Evolutionary conservation across 1,139 yeast genomes (phyloP).

Genomic region (Protomyces gravidus): DNA sequence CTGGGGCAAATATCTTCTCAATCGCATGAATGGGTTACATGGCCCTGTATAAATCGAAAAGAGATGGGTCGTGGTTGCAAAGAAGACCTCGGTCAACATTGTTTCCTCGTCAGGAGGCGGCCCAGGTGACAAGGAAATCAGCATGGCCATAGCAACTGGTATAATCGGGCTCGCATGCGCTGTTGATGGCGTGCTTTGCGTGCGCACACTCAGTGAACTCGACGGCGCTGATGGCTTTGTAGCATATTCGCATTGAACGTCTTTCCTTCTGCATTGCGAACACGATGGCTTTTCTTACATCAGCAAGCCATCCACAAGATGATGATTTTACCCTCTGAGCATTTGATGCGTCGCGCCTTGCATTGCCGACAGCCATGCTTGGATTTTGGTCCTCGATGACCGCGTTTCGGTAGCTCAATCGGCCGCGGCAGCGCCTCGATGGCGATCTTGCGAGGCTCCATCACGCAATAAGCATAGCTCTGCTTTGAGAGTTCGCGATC

Average conservation of each 20-base stretch:
- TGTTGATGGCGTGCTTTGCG: background rate
- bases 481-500: too few relatives aligned
- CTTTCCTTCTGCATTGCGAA: conserved; percentile 10
- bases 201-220: background rate
- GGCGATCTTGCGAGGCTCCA: background rate
- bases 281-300: conserved; percentile 38
- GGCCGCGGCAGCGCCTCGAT: background rate
- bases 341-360: conserved; percentile 48
- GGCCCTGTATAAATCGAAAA: conserved; percentile 26
- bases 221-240: background rate
- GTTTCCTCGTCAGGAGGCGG: conserved; percentile 9
- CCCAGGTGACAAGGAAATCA: background rate
- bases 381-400: conserved; percentile 31
- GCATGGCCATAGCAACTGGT: too few relatives aligned
- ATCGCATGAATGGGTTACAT: conserved; percentile 24
- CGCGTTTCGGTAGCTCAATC: background rate
- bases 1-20: conserved; percentile 7
- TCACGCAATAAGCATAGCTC: too few relatives aligned
- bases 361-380: conserved; percentile 46
- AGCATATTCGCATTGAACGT: conserved; percentile 6
- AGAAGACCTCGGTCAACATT: conserved; percentile 17
- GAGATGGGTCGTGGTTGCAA: conserved; percentile 22
- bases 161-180: background rate
- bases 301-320: background rate
- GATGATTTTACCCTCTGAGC: conserved; percentile 44